Evolutionary conservation across 2,329 filamentous ascomycete species (phyloP).

Genomic region (Talaromyces piceae): DNA sequence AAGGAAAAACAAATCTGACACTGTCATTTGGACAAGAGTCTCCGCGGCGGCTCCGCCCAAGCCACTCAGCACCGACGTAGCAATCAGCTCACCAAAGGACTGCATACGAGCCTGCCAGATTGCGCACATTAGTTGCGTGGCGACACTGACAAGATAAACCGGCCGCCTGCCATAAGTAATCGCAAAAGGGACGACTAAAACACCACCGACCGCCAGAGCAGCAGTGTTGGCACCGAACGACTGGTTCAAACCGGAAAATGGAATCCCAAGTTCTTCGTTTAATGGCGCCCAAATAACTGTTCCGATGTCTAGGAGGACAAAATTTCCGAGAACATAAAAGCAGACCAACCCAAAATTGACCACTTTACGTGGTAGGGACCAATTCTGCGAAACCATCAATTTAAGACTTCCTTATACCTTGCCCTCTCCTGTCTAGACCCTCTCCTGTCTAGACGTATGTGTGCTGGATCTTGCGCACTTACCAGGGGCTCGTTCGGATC

Average conservation of each 20-base stretch:
- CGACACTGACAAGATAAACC: constrained; percentile 38
- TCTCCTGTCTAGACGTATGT: no score
- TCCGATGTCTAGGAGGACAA: constrained; percentile 32
- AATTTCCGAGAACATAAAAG: constrained; percentile 21
- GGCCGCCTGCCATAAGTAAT: constrained; percentile 42
- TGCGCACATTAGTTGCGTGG: constrained; percentile 28
- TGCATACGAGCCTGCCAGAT: constrained; percentile 40
- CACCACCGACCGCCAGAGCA: constrained; percentile 33
- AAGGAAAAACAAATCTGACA: constrained; percentile 42
- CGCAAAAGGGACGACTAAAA: constrained; percentile 41
- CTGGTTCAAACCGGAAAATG: constrained; percentile 36
- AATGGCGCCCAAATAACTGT: constrained; percentile 38
- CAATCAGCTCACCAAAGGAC: constrained; percentile 37
- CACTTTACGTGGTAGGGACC: constrained; percentile 17
- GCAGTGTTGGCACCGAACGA: constrained; percentile 40
- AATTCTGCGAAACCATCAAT: no score
- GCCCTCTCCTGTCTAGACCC: no score
- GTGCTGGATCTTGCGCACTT: no score
- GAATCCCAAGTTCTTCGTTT: constrained; percentile 38
- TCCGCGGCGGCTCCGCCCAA: constrained; percentile 39
- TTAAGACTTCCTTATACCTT: no score
- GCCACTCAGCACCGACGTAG: constrained; percentile 38
- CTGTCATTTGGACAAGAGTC: constrained; percentile 41
- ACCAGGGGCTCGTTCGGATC: no score
- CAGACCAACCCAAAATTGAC: constrained; percentile 21